Base-by-base conservation (phyloP, 129 eudicot species). In the Flaveria robusta region DNA sequence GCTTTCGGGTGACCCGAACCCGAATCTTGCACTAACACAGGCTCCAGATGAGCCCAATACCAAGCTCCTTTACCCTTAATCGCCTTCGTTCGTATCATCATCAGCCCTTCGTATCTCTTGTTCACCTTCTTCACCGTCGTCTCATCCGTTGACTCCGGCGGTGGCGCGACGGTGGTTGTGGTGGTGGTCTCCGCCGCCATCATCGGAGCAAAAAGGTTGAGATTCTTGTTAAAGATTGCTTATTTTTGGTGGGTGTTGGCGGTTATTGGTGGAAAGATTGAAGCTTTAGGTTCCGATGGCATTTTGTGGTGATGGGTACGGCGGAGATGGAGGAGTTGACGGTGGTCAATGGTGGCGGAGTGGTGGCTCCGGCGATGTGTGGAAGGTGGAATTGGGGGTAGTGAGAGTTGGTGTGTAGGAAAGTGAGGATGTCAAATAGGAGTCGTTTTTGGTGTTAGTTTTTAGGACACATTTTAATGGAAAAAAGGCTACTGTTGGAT, bases 21-120 rank as follows among this genome's bases (percentile, higher is more conserved):
- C 34, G 87, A 59, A 71, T 87, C 84, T 14, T 76, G 84, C 56
- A 92, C 89, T 56, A 89, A 81, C 5, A 89, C 68, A 2, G 97
- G 97, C 76, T 92, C 97, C 24, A 92, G 82, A 77, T 92, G 97
- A 15, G 89, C 82, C 97, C 97, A 92, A 78, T 92, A 92, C 97
- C 97, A 92, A 22, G 97, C 93, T 68, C 97, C 97, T 87, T 92
- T 92, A 22, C 97, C 97, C 47, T 81, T 87, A 15, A 92, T 77
- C 11, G 97, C 97, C 73, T 92, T 92, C 1, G 83, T 87, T 74
- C 96, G 87, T 47, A 92, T 96, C 89, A 86, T 92, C 68, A 84
- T 81, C 16, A 92, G 51, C 29, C 96, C 91, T 65, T 87, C 96
- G 63, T 84, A 92, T 50, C 97, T 72, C 80, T 92, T 92, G 58